Evolutionary conservation across 441 rosid species (phyloP), one percentile per base, ranked within the genome.

Genomic region (Arabidopsis lyrata): DNA sequence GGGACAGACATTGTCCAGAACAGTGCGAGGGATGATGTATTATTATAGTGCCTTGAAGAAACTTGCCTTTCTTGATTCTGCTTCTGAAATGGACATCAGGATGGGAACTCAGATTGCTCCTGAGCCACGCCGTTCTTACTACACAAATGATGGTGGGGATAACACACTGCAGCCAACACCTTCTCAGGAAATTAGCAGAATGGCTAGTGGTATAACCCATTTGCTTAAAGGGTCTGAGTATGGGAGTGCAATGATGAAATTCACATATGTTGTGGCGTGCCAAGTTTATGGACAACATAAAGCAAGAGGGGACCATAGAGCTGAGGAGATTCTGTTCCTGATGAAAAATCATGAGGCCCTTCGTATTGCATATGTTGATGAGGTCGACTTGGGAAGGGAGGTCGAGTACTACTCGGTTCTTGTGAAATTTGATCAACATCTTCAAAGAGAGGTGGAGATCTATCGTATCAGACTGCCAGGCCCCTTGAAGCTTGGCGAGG

Each of bases 11-110:
- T 82, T 93, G 55, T 84, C 96, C 34, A 90, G 97, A 55, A 94
- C 97, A 5, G 96, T 91, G 18, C 82, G 98, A 81, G 98, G 98
- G 66, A 93, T 93, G 97, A 90, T 93, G 97, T 93, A 93, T 69
- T 91, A 91, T 75, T 86, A 90, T 62, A 82, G 93, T 73, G 96
- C 98, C 73, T 88, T 93, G 57, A 79, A 86, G 88, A 87, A 84
- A 89, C 95, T 93, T 73, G 84, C 92, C 39, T 93, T 81, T 78
- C 96, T 93, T 57, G 98, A 94, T 83, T 85, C 92, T 68, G 97
- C 97, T 39, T 83, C 96, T 5, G 97, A 94, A 86, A 79, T 84
- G 82, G 97, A 94, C 65, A 78, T 88, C 54, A 81, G 81, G 77
- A 81, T 24, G 76, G 92, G 93, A 18, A 56, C 91, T 39, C 85